Conservation (phyloP, 257 asterid genomes). For the Oldenlandia corymbosa region DNA sequence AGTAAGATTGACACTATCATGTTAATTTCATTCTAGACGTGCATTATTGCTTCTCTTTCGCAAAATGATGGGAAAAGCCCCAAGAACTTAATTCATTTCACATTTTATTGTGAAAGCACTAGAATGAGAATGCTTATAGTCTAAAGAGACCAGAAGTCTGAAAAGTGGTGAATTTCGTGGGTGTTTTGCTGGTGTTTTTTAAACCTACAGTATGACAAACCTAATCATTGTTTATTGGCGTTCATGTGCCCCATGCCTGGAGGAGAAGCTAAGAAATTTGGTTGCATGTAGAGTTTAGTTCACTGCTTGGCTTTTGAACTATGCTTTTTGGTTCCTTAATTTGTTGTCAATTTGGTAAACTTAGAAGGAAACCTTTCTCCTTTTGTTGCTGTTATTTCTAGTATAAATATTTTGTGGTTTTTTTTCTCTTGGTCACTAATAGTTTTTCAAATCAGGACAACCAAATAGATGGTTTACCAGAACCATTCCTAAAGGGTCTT, state of each 20-base stretch:
- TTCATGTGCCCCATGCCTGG: neutral
- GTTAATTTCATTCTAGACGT: too few species aligned
- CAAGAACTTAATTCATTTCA: neutral
- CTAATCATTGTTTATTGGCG: neutral
- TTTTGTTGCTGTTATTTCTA: too few species aligned
- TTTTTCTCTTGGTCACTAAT: neutral
- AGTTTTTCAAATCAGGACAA: slow-evolving; percentile 33
- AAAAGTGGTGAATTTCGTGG: neutral
- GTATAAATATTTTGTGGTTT: too few species aligned
- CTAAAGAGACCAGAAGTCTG: slow-evolving; percentile 3
- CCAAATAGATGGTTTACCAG: slow-evolving; percentile 47
- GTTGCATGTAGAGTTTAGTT: too few species aligned
- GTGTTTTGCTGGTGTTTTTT: too few species aligned
- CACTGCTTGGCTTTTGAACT: too few species aligned
- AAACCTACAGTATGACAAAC: too few species aligned
- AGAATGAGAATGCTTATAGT: neutral
- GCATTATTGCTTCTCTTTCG: neutral
- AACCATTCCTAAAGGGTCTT: slow-evolving; percentile 73
- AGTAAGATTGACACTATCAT: neutral
- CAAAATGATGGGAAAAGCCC: neutral
- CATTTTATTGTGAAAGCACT: neutral
- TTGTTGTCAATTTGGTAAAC: neutral
- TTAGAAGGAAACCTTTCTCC: neutral
- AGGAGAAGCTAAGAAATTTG: too few species aligned
- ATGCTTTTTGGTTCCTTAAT: neutral